These are phyloP conservation scores for Hymenoscyphus fructigenus DNA, from an alignment of 2,329 filamentous ascomycete species.

Conservation along the genomic window DNA sequence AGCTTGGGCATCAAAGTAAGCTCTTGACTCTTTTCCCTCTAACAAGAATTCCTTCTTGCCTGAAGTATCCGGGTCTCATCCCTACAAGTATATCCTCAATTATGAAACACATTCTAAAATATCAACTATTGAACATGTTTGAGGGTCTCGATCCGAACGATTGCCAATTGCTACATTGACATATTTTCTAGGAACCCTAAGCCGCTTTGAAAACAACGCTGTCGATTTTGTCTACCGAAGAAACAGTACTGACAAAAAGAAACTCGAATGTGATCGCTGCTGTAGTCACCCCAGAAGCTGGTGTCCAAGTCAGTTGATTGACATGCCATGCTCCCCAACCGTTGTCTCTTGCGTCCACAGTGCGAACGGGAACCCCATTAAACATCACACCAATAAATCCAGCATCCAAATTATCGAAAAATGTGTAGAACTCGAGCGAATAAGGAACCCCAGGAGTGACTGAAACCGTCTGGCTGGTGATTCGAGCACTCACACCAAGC, in stretches of 20 bases:
- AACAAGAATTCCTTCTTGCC: too few relatives aligned
- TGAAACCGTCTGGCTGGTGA: background rate
- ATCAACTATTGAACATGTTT: too few relatives aligned
- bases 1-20: too few relatives aligned
- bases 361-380: background rate
- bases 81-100: too few relatives aligned
- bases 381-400: slow-evolving; percentile 3
- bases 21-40: too few relatives aligned
- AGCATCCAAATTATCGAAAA: slow-evolving; percentile 7
- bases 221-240: slow-evolving; percentile 4
- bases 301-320: slow-evolving; percentile 1
- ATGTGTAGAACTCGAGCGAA: background rate
- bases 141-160: too few relatives aligned
- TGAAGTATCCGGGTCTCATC: too few relatives aligned
- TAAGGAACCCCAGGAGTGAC: background rate
- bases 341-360: slow-evolving; percentile 1
- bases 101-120: too few relatives aligned
- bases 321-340: slow-evolving; percentile 3
- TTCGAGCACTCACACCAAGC: background rate
- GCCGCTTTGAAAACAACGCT: slow-evolving; percentile 3
- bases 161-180: too few relatives aligned
- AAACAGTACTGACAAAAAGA: background rate
- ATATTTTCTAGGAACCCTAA: background rate
- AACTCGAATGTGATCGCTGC: slow-evolving; percentile 5
- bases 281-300: background rate